Percentiles rank a stretch among this genome's conserved stretches.
Evolutionary conservation across 148 eudicot genomes (phyloP).

Genomic region (Rhododendron kiyosumense): DNA sequence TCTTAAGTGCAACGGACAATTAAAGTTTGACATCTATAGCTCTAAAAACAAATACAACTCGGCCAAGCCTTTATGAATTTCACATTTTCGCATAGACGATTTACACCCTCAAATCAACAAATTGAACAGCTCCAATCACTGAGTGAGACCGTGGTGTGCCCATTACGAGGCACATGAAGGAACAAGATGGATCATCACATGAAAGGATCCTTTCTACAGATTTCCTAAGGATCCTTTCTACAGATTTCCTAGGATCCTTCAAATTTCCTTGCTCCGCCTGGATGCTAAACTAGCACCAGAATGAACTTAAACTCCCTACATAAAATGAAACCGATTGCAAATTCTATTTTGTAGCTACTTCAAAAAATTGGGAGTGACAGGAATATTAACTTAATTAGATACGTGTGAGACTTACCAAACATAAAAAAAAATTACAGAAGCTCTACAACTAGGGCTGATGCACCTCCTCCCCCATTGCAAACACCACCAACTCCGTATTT

Average conservation of each 20-base stretch:
- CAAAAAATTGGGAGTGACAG: background rate
- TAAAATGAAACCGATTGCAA: background rate
- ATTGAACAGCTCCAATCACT: background rate
- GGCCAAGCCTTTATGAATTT: background rate
- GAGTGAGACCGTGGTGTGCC: background rate
- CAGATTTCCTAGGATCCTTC: background rate
- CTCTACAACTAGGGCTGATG: constrained; percentile 87
- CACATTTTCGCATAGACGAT: background rate
- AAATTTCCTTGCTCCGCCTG: background rate
- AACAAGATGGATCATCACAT: background rate
- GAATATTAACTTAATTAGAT: background rate
- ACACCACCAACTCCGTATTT: constrained; percentile 89
- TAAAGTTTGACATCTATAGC: background rate
- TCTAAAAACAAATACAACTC: background rate
- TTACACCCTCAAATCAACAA: background rate
- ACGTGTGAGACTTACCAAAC: constrained; percentile 24
- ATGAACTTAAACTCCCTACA: background rate
- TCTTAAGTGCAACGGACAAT: background rate
- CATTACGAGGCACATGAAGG: background rate
- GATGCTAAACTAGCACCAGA: background rate
- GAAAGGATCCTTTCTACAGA: background rate
- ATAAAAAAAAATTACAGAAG: constrained; percentile 40
- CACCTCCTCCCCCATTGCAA: constrained; percentile 99
- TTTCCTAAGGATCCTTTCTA: background rate
- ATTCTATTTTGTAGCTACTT: background rate